Percentiles rank a stretch among this genome's conserved stretches.
Conservation (phyloP, 1,284 basidiomycete genomes). For the Singerocomus rubriflavus region DNA sequence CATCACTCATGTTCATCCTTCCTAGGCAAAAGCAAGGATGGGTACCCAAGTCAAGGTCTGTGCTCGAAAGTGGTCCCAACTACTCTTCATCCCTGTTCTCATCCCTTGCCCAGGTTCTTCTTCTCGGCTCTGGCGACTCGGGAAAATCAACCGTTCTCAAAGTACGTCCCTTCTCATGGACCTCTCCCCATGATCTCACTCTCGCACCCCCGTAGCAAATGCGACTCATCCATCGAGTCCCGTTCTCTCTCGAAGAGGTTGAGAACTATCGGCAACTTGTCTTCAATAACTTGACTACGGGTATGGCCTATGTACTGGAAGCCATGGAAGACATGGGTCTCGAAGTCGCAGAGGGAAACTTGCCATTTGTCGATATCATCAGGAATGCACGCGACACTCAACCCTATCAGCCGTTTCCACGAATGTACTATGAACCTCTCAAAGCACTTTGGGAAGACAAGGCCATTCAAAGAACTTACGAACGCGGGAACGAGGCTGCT, state of each 20-base stretch:
- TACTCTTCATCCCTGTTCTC: neutral
- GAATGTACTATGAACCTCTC: conserved; percentile 62
- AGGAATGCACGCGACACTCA: conserved; percentile 69
- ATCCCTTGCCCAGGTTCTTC: conserved; percentile 56
- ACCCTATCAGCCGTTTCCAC: conserved; percentile 79
- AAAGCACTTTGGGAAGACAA: conserved; percentile 76
- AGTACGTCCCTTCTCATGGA: conserved; percentile 39
- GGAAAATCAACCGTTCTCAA: conserved; percentile 93
- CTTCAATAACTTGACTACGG: conserved; percentile 87
- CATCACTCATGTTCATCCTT: neutral
- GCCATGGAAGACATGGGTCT: conserved; percentile 88
- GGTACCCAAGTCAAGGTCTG: conserved; percentile 76
- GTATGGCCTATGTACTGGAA: conserved; percentile 80
- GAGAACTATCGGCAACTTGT: conserved; percentile 85
- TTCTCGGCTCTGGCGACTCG: conserved; percentile 90
- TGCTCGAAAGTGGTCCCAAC: neutral
- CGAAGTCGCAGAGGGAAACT: conserved; percentile 61
- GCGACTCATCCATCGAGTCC: conserved; percentile 81
- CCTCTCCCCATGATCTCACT: neutral
- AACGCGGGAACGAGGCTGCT: conserved; percentile 80
- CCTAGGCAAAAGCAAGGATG: conserved; percentile 65
- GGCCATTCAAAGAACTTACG: conserved; percentile 71
- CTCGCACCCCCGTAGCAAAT: conserved; percentile 62
- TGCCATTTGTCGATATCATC: conserved; percentile 56
- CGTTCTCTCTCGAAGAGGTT: conserved; percentile 73